phyloP scores from a whole-genome alignment of 305 asterid species.

The Rubia tinctorum region DNA sequence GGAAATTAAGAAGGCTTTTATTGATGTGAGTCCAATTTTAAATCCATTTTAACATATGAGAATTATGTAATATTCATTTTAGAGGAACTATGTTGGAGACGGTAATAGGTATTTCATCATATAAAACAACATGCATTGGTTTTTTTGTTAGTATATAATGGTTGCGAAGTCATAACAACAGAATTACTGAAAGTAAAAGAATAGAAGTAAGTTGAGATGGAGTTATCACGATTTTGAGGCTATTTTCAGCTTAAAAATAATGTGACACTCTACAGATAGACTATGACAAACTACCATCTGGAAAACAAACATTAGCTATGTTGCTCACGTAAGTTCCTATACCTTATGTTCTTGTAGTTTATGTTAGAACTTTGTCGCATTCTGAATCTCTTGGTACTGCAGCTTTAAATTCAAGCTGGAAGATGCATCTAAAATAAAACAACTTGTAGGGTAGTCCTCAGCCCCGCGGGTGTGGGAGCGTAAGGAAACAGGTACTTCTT shows the following conservation, averaged over 20 bases:
- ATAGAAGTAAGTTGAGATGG: not conserved
- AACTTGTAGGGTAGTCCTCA: too few relatives aligned
- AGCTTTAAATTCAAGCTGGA: conserved; percentile 94
- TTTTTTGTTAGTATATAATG: not conserved
- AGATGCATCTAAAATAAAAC: conserved; percentile 83
- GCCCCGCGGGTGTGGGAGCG: too few relatives aligned
- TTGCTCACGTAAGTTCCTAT: conserved; percentile 65
- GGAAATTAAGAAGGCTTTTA: conserved; percentile 89
- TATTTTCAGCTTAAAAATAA: not conserved
- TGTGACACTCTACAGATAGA: not conserved
- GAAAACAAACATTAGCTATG: conserved; percentile 81
- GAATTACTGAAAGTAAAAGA: not conserved
- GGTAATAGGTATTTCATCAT: not conserved
- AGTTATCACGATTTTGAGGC: not conserved
- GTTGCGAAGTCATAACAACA: not conserved
- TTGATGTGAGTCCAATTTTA: conserved; percentile 45
- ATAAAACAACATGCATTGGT: not conserved
- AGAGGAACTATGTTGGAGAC: not conserved
- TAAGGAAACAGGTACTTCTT: too few relatives aligned
- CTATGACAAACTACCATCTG: conserved; percentile 73
- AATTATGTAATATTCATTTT: not conserved
- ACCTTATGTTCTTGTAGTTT: conserved; percentile 2
- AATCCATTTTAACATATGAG: not conserved
- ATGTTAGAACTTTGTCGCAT: not conserved
- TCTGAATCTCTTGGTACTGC: conserved; percentile 35